Conservation (phyloP, 2,329 filamentous ascomycete species). For the Verticillium isaacii region DNA sequence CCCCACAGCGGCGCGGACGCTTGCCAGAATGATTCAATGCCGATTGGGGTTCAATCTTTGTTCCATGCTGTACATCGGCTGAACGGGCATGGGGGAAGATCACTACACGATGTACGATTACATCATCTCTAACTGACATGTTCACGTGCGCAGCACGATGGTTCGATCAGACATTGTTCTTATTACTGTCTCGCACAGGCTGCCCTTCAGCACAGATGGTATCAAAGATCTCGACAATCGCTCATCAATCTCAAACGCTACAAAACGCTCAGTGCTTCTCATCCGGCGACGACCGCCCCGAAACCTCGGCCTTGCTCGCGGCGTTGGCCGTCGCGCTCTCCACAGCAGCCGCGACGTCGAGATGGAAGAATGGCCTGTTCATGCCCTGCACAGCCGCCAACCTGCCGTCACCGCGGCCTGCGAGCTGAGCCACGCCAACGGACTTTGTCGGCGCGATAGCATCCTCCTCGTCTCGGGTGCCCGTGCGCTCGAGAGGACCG, state of each 20-base stretch:
- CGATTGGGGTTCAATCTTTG: no score
- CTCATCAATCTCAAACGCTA: neutral
- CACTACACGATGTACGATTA: no score
- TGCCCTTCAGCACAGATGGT: neutral
- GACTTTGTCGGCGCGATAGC: conserved; percentile 2
- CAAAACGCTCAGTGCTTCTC: neutral
- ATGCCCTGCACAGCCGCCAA: conserved; percentile 37
- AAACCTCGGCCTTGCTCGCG: conserved; percentile 8
- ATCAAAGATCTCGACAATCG: neutral
- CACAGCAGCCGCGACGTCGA: conserved; percentile 44
- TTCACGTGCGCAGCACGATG: no score
- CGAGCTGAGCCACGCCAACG: conserved; percentile 12
- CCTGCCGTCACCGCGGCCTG: conserved; percentile 10
- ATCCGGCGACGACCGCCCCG: neutral
- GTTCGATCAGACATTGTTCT: neutral
- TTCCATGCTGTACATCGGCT: no score
- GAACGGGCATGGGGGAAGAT: no score
- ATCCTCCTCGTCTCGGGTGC: conserved; percentile 12
- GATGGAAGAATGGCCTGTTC: conserved; percentile 48
- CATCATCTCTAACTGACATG: no score
- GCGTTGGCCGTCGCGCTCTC: conserved; percentile 36
- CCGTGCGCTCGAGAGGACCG: conserved; percentile 1
- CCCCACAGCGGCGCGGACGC: neutral
- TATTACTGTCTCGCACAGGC: neutral
- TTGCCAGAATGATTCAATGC: no score